Conservation (phyloP, 2,329 filamentous ascomycete genomes). For the Aspergillus uvarum region DNA sequence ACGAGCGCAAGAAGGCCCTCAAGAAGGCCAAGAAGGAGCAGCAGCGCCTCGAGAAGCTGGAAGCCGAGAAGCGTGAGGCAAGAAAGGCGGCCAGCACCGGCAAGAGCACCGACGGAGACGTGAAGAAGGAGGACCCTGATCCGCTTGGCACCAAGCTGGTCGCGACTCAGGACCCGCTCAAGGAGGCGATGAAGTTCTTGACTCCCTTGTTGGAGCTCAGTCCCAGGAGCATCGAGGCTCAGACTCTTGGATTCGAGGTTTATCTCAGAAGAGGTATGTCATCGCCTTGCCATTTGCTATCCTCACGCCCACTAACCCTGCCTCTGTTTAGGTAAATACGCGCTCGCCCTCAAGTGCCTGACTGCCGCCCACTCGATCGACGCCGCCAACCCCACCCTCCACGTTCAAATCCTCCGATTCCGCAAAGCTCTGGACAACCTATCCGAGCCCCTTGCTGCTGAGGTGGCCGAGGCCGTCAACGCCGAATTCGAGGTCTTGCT, state of each 20-base stretch:
- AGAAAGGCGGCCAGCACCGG: slow-evolving; percentile 67
- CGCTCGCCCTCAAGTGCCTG: slow-evolving; percentile 84
- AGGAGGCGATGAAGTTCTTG: slow-evolving; percentile 84
- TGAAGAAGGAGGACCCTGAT: slow-evolving; percentile 88
- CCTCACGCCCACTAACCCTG: too few relatives aligned
- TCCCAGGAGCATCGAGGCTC: slow-evolving; percentile 75
- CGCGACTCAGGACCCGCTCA: slow-evolving; percentile 77
- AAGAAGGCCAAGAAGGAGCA: slow-evolving; percentile 89
- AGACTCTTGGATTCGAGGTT: slow-evolving; percentile 86
- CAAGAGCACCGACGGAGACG: slow-evolving; percentile 56
- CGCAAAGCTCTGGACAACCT: slow-evolving; percentile 60
- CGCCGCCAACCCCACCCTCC: slow-evolving; percentile 66
- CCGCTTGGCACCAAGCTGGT: slow-evolving; percentile 78
- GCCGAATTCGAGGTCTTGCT: slow-evolving; percentile 64
- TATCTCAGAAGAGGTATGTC: slow-evolving; percentile 76
- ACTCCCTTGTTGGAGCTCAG: slow-evolving; percentile 77
- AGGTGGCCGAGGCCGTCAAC: slow-evolving; percentile 69
- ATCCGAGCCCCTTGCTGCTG: slow-evolving; percentile 60
- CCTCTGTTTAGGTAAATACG: slow-evolving; percentile 88
- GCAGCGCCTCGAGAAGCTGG: slow-evolving; percentile 71
- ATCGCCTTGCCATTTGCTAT: background rate
- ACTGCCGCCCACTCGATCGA: slow-evolving; percentile 71
- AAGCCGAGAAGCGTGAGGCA: slow-evolving; percentile 79
- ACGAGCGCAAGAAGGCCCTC: slow-evolving; percentile 78
- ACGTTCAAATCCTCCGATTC: slow-evolving; percentile 72